Conservation (phyloP, 805 yeast genomes). For the Pichia eremophila region DNA sequence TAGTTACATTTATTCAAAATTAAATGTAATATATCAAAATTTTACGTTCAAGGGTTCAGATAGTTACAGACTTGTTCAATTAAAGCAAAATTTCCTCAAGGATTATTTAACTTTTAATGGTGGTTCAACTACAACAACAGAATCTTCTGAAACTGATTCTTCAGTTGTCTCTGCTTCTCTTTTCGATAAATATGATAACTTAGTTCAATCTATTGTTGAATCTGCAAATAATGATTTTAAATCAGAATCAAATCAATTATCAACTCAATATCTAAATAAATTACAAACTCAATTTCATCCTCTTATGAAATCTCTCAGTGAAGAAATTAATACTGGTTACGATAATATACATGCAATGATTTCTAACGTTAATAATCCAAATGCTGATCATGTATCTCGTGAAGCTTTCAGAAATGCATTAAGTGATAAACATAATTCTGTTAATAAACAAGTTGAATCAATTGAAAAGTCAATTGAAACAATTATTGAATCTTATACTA, state of each 20-base stretch:
- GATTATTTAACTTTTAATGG: slow-evolving; percentile 7
- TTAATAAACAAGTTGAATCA: slow-evolving; percentile 24
- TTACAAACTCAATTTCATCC: slow-evolving; percentile 26
- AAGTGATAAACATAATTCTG: slow-evolving; percentile 21
- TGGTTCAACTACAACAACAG: slow-evolving; percentile 1
- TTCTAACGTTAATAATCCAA: slow-evolving; percentile 16
- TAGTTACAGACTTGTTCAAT: slow-evolving; percentile 22
- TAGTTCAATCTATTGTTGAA: slow-evolving; percentile 29
- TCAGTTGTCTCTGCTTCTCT: slow-evolving; percentile 8
- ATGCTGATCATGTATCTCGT: slow-evolving; percentile 31
- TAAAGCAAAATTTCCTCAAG: slow-evolving; percentile 22
- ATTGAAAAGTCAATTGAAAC: slow-evolving; percentile 26
- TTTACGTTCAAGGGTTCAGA: slow-evolving; percentile 18
- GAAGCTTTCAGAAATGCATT: slow-evolving; percentile 38
- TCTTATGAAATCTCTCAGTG: slow-evolving; percentile 26
- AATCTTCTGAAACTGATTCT: slow-evolving; percentile 8
- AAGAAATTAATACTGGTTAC: slow-evolving; percentile 18
- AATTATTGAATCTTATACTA: slow-evolving; percentile 26
- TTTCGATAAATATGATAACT: slow-evolving; percentile 19
- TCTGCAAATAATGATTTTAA: slow-evolving; percentile 33
- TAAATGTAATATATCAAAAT: slow-evolving; percentile 13
- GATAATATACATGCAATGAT: slow-evolving; percentile 20
- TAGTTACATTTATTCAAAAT: slow-evolving; percentile 7
- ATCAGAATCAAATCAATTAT: slow-evolving; percentile 25
- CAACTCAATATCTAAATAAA: slow-evolving; percentile 18